Base-by-base conservation (phyloP, 2,329 filamentous ascomycete species). In the Pseudogymnoascus sp. region DNA sequence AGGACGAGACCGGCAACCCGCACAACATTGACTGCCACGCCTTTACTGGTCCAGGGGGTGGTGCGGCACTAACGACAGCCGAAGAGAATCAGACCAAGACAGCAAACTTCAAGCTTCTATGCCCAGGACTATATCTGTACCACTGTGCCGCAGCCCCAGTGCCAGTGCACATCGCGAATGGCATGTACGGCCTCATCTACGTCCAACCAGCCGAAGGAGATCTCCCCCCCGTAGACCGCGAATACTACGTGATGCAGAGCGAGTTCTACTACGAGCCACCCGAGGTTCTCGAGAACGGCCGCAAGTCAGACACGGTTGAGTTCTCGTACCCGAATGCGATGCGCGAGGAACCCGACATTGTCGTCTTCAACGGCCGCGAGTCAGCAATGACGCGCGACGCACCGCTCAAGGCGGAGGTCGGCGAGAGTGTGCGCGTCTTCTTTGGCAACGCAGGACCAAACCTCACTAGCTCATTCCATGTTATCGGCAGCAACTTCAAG, bases 211-310 rank as follows among this genome's bases (percentile, higher is more conserved):
- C 69, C 9, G 67, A 72, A 19, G 67, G 67, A 7, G 67, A 68
- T 19, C 69, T 75, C 0, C 72, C 72, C 0, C 64, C 69, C 0
- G 73, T 74, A 9, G 72, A 75, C 46, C 64, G 66, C 15, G 74
- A 75, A 61, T 75, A 75, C 65, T 75, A 73, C 65, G 73, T 75
- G 17, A 72, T 75, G 70, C 74, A 75, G 65, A 75, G 72, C 65
- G 74, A 75, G 62, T 73, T 74, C 62, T 75, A 75, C 64, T 72
- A 75, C 44, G 74, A 75, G 64, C 72, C 73, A 7, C 74, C 74
- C 0, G 73, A 75, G 60, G 62, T 67, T 1, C 67, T 67, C n/a
- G 73, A 71, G 7, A 65, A 75, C 62, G 73, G 74, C 0, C 71
- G 70, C 7, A 68, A 64, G 0, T 72, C 70, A 1, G 62, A 67